These are phyloP conservation scores for Fusarium equiseti DNA, from an alignment of 2,329 filamentous ascomycete genomes.

Conservation along the genomic window DNA sequence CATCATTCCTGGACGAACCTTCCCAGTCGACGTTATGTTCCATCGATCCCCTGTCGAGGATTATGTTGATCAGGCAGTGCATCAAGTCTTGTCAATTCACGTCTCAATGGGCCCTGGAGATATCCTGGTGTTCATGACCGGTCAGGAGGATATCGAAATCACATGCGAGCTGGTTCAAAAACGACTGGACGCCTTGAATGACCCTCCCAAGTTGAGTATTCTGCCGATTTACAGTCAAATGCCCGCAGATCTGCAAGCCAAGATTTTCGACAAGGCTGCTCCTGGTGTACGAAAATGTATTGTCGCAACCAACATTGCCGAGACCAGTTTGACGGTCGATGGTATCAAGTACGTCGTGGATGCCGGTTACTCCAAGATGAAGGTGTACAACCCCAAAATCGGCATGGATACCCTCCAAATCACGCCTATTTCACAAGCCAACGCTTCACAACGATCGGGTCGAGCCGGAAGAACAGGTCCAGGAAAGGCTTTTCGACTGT, in stretches of 20 bases:
- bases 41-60: constrained; percentile 96
- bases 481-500: constrained; percentile 93
- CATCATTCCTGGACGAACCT: constrained; percentile 93
- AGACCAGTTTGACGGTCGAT: constrained; percentile 97
- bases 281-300: constrained; percentile 96
- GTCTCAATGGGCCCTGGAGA: constrained; percentile 94
- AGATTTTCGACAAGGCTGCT: constrained; percentile 93
- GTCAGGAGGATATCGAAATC: constrained; percentile 97
- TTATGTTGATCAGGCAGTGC: constrained; percentile 96
- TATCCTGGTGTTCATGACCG: constrained; percentile 99
- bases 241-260: constrained; percentile 97
- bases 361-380: constrained; percentile 94
- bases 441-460: constrained; percentile 91
- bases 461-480: constrained; percentile 94
- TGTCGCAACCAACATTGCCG: constrained; percentile 97
- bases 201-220: constrained; percentile 94
- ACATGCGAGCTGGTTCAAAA: constrained; percentile 95
- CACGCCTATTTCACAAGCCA: constrained; percentile 96
- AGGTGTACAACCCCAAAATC: constrained; percentile 99
- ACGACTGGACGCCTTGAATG: constrained; percentile 87
- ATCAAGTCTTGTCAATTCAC: constrained; percentile 94
- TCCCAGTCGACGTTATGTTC: constrained; percentile 96
- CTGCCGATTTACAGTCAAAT: constrained; percentile 99
- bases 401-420: constrained; percentile 99
- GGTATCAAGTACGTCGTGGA: constrained; percentile 99